Base-by-base conservation (phyloP, 2,329 filamentous ascomycete species). In the Curvularia spicifera region DNA sequence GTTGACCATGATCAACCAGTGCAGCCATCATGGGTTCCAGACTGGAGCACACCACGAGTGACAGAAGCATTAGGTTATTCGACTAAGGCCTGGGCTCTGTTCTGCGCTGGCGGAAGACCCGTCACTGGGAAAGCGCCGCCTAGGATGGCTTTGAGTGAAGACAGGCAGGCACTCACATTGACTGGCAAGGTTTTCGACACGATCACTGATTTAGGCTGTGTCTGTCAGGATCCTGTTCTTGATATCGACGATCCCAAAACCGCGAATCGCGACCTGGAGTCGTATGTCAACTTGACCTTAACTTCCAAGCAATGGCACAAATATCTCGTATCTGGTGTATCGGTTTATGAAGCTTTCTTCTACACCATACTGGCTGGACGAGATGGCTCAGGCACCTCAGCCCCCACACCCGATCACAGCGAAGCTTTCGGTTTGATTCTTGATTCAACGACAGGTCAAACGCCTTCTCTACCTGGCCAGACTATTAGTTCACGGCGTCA, bases 401-500 rank as follows among this genome's bases (percentile, higher is more conserved):
- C 53, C 9, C 61, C 64, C 1, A 60, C 68, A 2, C 31, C 35
- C 5, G 64, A 69, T 1, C 69, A 69, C 26, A 65, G 59, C 46
- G 64, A 69, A 37, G 66, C 67, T 7, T 66, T 71, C 46, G 67
- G 67, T 15, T 59, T 70, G 4, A 59, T 71, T 5, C 53, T 69
- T 12, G 68, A 71, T 39, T 50, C 49, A 5, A 61, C 52, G 0
- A 64, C 59, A 5, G 63, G 64, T 9, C 22, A 51, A 5, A 60
- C 57, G 40, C 62, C 59, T 7, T 62, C 60, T 1, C 48, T 71
- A 3, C 64, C 63, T 5, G 68, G 65, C n/a, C 68, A 71, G 29
- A 59, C 50, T 6, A 70, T 67, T 43, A 66, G 56, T 31, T 18
- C 43, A 3, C 61, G 68, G n/a, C 60, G 68, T 1, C 50, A 66